A percentile compares a stretch with the other conserved stretches of the same genome.
Conservation (phyloP, 2,329 filamentous ascomycete genomes). For the Colletotrichum sp. region DNA sequence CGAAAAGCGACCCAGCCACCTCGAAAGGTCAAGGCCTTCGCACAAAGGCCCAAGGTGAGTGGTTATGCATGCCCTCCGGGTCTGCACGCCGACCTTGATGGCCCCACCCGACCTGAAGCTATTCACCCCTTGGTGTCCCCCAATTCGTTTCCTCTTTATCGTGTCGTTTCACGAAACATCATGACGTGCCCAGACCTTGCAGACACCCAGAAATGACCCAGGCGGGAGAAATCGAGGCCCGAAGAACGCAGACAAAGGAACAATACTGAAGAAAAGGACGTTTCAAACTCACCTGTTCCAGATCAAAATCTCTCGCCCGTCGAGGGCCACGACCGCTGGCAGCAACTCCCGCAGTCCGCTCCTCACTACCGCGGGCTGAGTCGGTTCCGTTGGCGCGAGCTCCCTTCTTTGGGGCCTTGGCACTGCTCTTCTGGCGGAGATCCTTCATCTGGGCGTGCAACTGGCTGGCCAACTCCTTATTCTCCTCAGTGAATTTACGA, state of each 20-base stretch:
- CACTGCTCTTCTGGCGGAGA: slow-evolving; percentile 53
- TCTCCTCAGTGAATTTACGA: slow-evolving; percentile 93
- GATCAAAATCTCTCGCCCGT: slow-evolving; percentile 78
- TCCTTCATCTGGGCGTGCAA: slow-evolving; percentile 72
- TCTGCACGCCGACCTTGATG: neutral
- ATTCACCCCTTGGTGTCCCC: neutral
- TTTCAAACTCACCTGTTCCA: slow-evolving; percentile 72
- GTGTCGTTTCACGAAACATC: neutral
- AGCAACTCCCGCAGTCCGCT: slow-evolving; percentile 67
- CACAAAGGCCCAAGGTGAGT: neutral
- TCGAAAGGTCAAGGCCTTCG: neutral
- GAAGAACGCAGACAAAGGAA: slow-evolving; percentile 17
- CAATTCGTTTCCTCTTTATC: neutral
- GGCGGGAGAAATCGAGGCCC: neutral
- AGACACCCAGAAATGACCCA: neutral
- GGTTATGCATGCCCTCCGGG: neutral
- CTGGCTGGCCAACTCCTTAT: slow-evolving; percentile 83
- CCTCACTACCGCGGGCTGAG: slow-evolving; percentile 77
- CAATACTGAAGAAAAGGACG: slow-evolving; percentile 22
- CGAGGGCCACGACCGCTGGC: slow-evolving; percentile 71
- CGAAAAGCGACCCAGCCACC: neutral
- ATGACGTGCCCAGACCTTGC: neutral
- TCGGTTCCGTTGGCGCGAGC: slow-evolving; percentile 55
- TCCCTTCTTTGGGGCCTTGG: slow-evolving; percentile 60
- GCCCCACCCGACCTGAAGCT: neutral